A percentile compares a stretch with the other conserved stretches of the same genome.
Conservation (phyloP, 1,139 yeast genomes). For the Taphrina populina region DNA sequence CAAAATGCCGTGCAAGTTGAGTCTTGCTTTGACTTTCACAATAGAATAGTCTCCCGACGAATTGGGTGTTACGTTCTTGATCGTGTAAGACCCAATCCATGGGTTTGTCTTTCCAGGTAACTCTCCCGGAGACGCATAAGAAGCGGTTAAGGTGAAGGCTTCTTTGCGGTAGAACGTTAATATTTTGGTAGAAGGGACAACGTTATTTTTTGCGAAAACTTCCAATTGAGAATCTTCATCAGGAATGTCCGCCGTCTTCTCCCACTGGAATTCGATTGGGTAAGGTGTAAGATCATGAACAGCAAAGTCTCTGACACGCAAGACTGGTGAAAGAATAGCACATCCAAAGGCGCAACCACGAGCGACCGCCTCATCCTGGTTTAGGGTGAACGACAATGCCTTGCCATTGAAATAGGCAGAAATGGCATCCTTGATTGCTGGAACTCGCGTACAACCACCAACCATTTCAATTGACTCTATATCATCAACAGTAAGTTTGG, state of each 20-base stretch:
- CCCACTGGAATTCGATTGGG: constrained; percentile 96
- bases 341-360: constrained; percentile 99
- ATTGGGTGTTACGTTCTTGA: constrained; percentile 78
- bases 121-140: constrained; percentile 71
- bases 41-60: constrained; percentile 78
- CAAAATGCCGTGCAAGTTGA: constrained; percentile 95
- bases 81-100: constrained; percentile 76
- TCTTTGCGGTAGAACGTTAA: constrained; percentile 89
- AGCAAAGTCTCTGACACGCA: constrained; percentile 97
- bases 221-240: constrained; percentile 86
- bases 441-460: constrained; percentile 99
- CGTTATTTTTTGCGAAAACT: constrained; percentile 92
- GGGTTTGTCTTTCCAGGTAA: constrained; percentile 68
- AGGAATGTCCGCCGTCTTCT: constrained; percentile 68
- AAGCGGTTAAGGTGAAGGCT: constrained; percentile 84
- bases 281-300: constrained; percentile 91
- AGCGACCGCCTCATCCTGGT: constrained; percentile 99
- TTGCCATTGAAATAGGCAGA: constrained; percentile 72
- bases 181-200: constrained; percentile 92
- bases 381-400: constrained; percentile 87
- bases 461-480: constrained; percentile 89
- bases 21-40: constrained; percentile 90
- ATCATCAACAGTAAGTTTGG: constrained; percentile 69
- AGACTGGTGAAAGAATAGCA: constrained; percentile 98
- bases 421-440: constrained; percentile 79